phyloP scores from a whole-genome alignment of 1,139 yeast genomes.

The Groenewaldozyma sp. region DNA sequence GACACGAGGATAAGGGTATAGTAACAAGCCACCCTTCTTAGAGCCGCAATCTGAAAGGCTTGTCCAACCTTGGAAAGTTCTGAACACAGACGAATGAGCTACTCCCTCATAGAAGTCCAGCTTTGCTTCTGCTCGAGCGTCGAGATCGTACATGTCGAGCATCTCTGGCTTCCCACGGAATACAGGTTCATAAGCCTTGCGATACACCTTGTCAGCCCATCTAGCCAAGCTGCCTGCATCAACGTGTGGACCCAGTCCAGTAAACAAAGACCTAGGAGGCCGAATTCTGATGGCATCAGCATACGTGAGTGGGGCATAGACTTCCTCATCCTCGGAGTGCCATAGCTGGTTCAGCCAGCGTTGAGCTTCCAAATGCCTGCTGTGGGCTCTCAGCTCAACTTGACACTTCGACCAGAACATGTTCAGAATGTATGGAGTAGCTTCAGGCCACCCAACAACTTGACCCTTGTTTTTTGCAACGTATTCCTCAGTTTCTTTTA shows the following conservation, averaged over 20 bases:
- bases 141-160: constrained; percentile 36
- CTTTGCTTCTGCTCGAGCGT: constrained; percentile 31
- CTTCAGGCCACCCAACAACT: constrained; percentile 42
- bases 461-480: constrained; percentile 69
- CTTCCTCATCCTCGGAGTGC: constrained; percentile 25
- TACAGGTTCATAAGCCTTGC: constrained; percentile 32
- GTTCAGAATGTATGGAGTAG: constrained; percentile 28
- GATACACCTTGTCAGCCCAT: constrained; percentile 36
- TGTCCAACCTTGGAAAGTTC: constrained; percentile 33
- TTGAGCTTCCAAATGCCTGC: constrained; percentile 29
- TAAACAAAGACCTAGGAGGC: constrained; percentile 33
- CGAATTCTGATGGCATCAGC: constrained; percentile 49
- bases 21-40: constrained; percentile 37
- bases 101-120: constrained; percentile 32
- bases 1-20: constrained; percentile 28
- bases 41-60: constrained; percentile 31
- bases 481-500: constrained; percentile 59
- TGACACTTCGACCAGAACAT: constrained; percentile 40
- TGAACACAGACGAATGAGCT: constrained; percentile 30
- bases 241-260: constrained; percentile 35
- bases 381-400: constrained; percentile 36
- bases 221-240: constrained; percentile 43
- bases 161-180: constrained; percentile 38
- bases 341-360: constrained; percentile 31
- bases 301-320: constrained; percentile 32